Conservation (phyloP, 2,329 filamentous ascomycete species). For the Domatiomyces globalis region DNA sequence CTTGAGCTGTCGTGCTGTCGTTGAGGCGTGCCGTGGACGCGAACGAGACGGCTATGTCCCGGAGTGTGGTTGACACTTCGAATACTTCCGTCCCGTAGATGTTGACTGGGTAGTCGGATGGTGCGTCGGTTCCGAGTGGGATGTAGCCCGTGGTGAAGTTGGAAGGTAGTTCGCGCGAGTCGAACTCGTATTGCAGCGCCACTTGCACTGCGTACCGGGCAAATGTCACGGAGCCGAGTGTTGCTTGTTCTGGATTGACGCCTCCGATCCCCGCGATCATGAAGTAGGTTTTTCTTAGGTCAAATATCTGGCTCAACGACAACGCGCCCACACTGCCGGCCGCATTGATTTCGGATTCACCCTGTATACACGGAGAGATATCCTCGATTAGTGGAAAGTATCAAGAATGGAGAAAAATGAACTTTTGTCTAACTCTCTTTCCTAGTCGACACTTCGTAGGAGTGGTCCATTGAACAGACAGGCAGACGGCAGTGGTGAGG, state of each 20-base stretch:
- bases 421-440: not conserved
- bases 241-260: slow-evolving; percentile 54
- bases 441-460: too few species aligned
- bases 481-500: too few species aligned
- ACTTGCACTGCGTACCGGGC: slow-evolving; percentile 59
- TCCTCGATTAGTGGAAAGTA: not conserved
- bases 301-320: slow-evolving; percentile 46
- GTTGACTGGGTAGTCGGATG: slow-evolving; percentile 42
- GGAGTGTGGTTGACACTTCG: slow-evolving; percentile 47
- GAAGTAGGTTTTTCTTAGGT: slow-evolving; percentile 56
- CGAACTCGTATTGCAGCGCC: slow-evolving; percentile 62
- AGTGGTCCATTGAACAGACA: too few species aligned
- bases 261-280: slow-evolving; percentile 59
- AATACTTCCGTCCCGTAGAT: slow-evolving; percentile 58
- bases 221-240: slow-evolving; percentile 53
- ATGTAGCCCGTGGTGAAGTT: slow-evolving; percentile 57
- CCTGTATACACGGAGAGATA: slow-evolving; percentile 2
- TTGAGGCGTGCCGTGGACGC: slow-evolving; percentile 39
- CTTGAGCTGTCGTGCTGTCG: slow-evolving; percentile 36
- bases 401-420: too few species aligned
- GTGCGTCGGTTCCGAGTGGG: slow-evolving; percentile 43
- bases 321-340: slow-evolving; percentile 52
- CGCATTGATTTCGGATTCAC: slow-evolving; percentile 59
- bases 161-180: slow-evolving; percentile 50
- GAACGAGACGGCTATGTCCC: slow-evolving; percentile 38